Evolutionary conservation across 345 rosid genomes (phyloP).

Genomic region (Brassica incana): DNA sequence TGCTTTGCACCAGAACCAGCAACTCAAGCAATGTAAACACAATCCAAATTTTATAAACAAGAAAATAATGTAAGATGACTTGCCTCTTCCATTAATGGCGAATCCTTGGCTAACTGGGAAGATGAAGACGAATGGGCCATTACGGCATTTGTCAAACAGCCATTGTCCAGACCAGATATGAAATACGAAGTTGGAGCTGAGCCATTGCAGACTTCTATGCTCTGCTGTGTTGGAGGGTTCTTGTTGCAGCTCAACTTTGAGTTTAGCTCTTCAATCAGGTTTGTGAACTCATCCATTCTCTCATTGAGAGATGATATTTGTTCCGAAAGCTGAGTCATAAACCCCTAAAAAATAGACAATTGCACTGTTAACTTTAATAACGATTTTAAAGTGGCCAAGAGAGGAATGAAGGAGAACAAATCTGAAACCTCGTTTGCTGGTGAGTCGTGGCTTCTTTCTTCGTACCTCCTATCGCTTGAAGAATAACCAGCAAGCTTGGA

Average conservation of each 20-base stretch:
- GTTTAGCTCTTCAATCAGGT: constrained; percentile 71
- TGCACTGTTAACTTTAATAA: constrained; percentile 1
- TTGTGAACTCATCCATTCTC: constrained; percentile 91
- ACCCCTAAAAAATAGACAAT: constrained; percentile 47
- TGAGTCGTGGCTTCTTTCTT: constrained; percentile 52
- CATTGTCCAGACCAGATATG: constrained; percentile 74
- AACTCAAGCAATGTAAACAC: constrained; percentile 24
- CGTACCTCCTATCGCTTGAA: constrained; percentile 47
- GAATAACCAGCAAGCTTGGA: constrained; percentile 51
- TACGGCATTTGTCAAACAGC: constrained; percentile 64
- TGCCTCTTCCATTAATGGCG: constrained; percentile 86
- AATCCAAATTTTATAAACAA: neutral
- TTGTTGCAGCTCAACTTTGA: constrained; percentile 57
- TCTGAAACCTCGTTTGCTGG: constrained; percentile 53
- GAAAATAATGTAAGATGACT: constrained; percentile 1
- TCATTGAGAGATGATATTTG: constrained; percentile 85
- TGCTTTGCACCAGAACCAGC: constrained; percentile 33
- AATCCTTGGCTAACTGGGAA: constrained; percentile 78
- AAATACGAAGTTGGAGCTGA: constrained; percentile 87
- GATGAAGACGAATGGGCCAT: constrained; percentile 77
- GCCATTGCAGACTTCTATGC: constrained; percentile 67
- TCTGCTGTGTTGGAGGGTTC: constrained; percentile 64
- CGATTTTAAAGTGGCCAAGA: constrained; percentile 5
- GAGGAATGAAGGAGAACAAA: neutral
- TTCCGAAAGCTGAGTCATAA: constrained; percentile 79